These are phyloP conservation scores for Helianthus annuus DNA, from an alignment of 129 eudicot genomes.

Conservation along the genomic window HanXRQr2.0-SUNRISE NC_035434.2:173417113-173417612, in stretches of 20 bases:
- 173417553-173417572: not conserved
- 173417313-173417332: not conserved
- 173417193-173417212: too few relatives aligned
- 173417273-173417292: not conserved
- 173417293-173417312: slow-evolving; percentile 1
- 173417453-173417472: not conserved
- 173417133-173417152: too few relatives aligned
- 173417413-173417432: not conserved
- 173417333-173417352: slow-evolving; percentile 16
- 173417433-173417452: not conserved
- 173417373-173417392: not conserved
- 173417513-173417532: too few relatives aligned
- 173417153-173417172: too few relatives aligned
- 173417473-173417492: too few relatives aligned
- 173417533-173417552: not conserved
- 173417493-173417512: too few relatives aligned
- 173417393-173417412: slow-evolving; percentile 14
- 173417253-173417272: not conserved
- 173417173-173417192: too few relatives aligned
- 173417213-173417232: too few relatives aligned
- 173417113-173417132: too few relatives aligned
- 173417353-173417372: not conserved
- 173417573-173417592: not conserved
- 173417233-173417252: too few relatives aligned
- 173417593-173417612: not conserved